A percentile compares a stretch with the other conserved stretches of the same genome.
Evolutionary conservation across 2,329 filamentous ascomycete genomes (phyloP).

Genomic region (Xylariaceae sp.): DNA sequence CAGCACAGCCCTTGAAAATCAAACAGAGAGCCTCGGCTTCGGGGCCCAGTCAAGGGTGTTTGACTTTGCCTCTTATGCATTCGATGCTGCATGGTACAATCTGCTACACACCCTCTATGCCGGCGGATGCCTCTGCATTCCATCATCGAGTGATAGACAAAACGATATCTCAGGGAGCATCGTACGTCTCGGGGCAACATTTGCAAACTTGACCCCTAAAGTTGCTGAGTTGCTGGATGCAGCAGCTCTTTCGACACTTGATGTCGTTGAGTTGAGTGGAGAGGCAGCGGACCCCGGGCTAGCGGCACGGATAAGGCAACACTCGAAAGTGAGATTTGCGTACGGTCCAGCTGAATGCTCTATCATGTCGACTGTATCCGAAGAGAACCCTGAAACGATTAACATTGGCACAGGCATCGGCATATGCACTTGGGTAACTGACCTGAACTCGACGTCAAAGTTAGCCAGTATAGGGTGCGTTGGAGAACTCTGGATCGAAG

Average conservation of each 20-base stretch:
- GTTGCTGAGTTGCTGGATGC: too few species aligned
- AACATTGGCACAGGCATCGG: neutral
- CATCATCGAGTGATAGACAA: conserved; percentile 38
- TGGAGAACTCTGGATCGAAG: conserved; percentile 26
- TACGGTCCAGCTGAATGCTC: too few species aligned
- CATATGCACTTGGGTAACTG: conserved; percentile 3
- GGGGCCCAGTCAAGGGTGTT: conserved; percentile 14
- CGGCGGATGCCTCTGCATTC: conserved; percentile 43
- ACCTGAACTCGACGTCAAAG: too few species aligned
- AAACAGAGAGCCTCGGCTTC: conserved; percentile 13
- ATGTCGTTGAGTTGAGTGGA: too few species aligned
- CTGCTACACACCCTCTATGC: conserved; percentile 41
- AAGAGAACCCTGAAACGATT: too few species aligned
- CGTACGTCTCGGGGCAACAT: too few species aligned
- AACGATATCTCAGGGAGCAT: neutral
- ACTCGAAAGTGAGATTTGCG: too few species aligned
- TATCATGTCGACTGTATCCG: too few species aligned
- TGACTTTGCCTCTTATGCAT: conserved; percentile 38
- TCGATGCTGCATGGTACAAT: conserved; percentile 42
- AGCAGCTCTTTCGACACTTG: too few species aligned
- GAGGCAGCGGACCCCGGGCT: too few species aligned
- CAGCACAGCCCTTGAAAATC: conserved; percentile 16
- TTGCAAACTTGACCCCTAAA: too few species aligned
- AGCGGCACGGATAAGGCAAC: too few species aligned
- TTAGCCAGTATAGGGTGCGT: conserved; percentile 19